Evolutionary conservation across 2,329 filamentous ascomycete genomes (phyloP).

Genomic region (Xylaria sp.): DNA sequence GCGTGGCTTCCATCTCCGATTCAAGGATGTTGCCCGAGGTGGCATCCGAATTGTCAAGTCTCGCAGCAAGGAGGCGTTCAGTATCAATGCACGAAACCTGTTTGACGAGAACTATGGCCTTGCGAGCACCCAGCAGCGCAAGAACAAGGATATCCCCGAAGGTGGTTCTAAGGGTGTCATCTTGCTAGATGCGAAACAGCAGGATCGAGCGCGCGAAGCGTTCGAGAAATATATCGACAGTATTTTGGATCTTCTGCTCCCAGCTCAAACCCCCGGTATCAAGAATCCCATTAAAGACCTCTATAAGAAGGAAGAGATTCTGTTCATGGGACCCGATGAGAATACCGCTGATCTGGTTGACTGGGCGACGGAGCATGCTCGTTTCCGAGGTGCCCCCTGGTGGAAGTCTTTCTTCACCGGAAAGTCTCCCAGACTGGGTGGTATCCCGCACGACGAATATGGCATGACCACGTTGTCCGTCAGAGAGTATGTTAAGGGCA

Average conservation of each 20-base stretch:
- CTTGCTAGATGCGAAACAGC: conserved; percentile 85
- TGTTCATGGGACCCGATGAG: conserved; percentile 98
- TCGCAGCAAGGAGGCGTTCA: conserved; percentile 88
- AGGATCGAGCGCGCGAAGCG: conserved; percentile 84
- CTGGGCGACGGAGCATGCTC: conserved; percentile 97
- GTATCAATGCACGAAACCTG: conserved; percentile 90
- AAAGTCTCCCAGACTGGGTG: conserved; percentile 91
- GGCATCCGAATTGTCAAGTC: conserved; percentile 99
- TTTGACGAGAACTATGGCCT: conserved; percentile 99
- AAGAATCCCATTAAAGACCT: conserved; percentile 98
- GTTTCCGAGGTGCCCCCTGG: conserved; percentile 82
- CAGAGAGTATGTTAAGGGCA: conserved; percentile 90
- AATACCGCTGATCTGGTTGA: conserved; percentile 96
- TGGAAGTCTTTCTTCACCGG: conserved; percentile 99
- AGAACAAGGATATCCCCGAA: conserved; percentile 99
- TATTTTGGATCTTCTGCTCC: conserved; percentile 89
- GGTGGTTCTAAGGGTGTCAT: conserved; percentile 98
- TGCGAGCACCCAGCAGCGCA: conserved; percentile 96
- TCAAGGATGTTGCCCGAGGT: conserved; percentile 93
- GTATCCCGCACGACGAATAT: conserved; percentile 92
- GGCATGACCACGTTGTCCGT: conserved; percentile 98
- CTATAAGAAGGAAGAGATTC: conserved; percentile 89
- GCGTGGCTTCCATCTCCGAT: conserved; percentile 92
- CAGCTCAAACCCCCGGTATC: conserved; percentile 87
- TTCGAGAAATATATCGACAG: conserved; percentile 99